Evolutionary conservation across 1,284 basidiomycete species (phyloP).

Genomic region (Ustilago lituana): DNA sequence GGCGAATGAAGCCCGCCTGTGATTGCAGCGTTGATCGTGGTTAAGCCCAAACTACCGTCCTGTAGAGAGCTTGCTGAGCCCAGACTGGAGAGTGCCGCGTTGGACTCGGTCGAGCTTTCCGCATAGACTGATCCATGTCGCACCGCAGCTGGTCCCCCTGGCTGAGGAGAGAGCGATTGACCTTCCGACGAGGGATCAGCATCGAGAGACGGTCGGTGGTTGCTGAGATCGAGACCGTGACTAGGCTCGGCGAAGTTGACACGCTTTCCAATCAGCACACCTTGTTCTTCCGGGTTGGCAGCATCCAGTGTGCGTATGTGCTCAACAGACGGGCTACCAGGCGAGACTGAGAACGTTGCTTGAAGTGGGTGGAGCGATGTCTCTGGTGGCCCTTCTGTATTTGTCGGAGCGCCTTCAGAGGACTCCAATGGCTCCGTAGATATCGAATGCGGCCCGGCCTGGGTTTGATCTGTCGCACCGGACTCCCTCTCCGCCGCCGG

Average conservation of each 20-base stretch:
- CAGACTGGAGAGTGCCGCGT: constrained; percentile 40
- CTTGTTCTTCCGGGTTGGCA: neutral
- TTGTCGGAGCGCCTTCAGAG: too few relatives aligned
- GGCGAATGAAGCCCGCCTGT: constrained; percentile 37
- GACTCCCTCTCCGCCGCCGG: neutral
- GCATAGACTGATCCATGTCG: constrained; percentile 30
- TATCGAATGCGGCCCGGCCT: too few relatives aligned
- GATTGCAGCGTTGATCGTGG: constrained; percentile 46
- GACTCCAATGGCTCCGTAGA: too few relatives aligned
- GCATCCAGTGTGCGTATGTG: neutral
- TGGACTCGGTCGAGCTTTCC: constrained; percentile 50
- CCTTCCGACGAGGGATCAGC: constrained; percentile 18
- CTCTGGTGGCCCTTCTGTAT: neutral
- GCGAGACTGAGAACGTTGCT: constrained; percentile 2
- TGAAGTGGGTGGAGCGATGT: neutral
- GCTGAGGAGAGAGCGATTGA: constrained; percentile 22
- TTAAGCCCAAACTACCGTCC: constrained; percentile 40
- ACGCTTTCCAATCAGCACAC: constrained; percentile 23
- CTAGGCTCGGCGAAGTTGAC: constrained; percentile 31
- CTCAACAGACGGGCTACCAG: neutral
- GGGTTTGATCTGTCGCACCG: neutral
- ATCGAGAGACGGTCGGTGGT: constrained; percentile 6
- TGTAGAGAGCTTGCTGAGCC: constrained; percentile 39
- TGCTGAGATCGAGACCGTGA: neutral
- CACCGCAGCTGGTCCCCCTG: neutral